These are phyloP conservation scores for Teunomyces pallodes DNA, from an alignment of 805 yeast genomes.

Conservation along the genomic window DNA sequence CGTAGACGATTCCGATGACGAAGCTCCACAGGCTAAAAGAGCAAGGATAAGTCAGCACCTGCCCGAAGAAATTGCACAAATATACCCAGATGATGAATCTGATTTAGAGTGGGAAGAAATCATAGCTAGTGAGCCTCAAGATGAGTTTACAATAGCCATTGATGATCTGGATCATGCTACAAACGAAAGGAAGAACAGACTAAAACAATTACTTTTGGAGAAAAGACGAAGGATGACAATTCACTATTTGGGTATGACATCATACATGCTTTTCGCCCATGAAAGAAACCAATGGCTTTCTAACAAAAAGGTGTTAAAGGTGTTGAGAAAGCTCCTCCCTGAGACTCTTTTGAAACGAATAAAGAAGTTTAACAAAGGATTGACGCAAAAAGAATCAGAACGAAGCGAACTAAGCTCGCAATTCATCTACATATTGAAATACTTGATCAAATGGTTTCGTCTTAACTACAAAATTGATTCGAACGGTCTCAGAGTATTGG, in stretches of 20 bases:
- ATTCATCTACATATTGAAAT: constrained; percentile 28
- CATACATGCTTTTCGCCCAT: constrained; percentile 20
- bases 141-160: constrained; percentile 4
- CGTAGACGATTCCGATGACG: background rate
- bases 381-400: background rate
- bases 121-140: background rate
- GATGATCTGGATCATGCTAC: constrained; percentile 1
- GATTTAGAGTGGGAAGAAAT: constrained; percentile 1
- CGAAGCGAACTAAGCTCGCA: constrained; percentile 12
- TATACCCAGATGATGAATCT: background rate
- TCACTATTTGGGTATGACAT: constrained; percentile 21
- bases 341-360: constrained; percentile 12
- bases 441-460: constrained; percentile 33
- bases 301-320: constrained; percentile 15
- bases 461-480: constrained; percentile 26
- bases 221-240: constrained; percentile 9
- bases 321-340: constrained; percentile 25
- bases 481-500: constrained; percentile 30
- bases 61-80: background rate
- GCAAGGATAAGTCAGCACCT: no score
- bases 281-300: constrained; percentile 21
- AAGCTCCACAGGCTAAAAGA: background rate
- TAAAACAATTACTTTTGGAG: constrained; percentile 7
- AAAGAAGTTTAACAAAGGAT: constrained; percentile 15
- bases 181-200: constrained; percentile 9